Evolutionary conservation across 2,329 filamentous ascomycete species (phyloP), one percentile per base, ranked within the genome.

Genomic region (Chalaropsis thielavioides): DNA sequence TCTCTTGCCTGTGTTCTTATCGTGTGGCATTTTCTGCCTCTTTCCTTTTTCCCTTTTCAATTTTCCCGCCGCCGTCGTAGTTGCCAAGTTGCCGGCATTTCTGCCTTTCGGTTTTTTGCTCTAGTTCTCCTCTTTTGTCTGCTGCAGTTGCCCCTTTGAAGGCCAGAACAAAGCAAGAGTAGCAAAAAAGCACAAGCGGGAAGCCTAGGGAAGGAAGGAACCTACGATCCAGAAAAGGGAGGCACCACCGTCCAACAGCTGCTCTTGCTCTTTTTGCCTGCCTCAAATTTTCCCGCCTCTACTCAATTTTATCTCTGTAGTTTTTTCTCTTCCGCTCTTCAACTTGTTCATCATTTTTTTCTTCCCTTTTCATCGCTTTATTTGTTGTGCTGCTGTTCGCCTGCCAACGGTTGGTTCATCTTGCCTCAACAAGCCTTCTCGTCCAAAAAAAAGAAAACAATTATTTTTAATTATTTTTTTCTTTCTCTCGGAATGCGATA

Each of bases 401-500:
- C 40, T 27, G 40, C 19, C 6, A 43, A 41, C 58, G 10, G 40
- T 35, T 61, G 10, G 40, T 35, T 61, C 58, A 61, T 61, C 54
- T 58, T 15, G 54, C 27, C 54, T 58, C 31, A 11, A 6, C 43
- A 46, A 46, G 15, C 31, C 27, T 58, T 58, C 31, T 58, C 54
- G n/a, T 58, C 54, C 54, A 24, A 58, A 58, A 58, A 58, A 58
- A 58, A 46, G 43, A 46, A 46, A 46, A 46, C 43, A 17, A n/a
- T 58, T 60, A 15, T 40, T 54, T 51, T 61, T 31, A 61, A 56
- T 54, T 46, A 54, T 61, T 43, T 61, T 41, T 38, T 54, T 44
- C 40, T 41, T 63, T 63, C 22, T 66, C 54, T 66, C 61, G 59
- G 60, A 60, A 61, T 66, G 61, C 58, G 56, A 54, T 64, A 61